These are phyloP conservation scores for Xanthoconium separans DNA, from an alignment of 1,284 basidiomycete genomes.

Conservation along the genomic window DNA sequence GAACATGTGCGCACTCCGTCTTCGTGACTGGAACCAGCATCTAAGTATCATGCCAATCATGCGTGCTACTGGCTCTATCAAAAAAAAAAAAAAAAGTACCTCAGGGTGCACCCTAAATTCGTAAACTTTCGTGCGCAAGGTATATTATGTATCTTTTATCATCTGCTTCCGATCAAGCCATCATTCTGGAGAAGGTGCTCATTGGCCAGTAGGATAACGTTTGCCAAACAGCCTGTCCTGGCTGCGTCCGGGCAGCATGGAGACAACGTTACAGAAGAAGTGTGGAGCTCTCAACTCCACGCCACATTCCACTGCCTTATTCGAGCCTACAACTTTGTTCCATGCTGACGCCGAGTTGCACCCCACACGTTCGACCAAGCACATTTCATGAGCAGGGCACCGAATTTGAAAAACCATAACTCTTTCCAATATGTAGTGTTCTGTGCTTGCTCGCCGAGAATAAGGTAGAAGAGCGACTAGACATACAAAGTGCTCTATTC, in stretches of 20 bases:
- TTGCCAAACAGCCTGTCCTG: slow-evolving; percentile 15
- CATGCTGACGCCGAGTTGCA: slow-evolving; percentile 1
- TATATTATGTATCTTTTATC: slow-evolving; percentile 33
- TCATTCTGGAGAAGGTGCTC: slow-evolving; percentile 9
- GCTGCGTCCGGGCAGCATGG: slow-evolving; percentile 21
- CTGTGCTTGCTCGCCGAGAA: not conserved
- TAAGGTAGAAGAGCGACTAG: not conserved
- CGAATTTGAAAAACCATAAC: slow-evolving; percentile 31
- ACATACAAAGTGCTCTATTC: not conserved
- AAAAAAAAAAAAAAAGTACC: slow-evolving; percentile 4
- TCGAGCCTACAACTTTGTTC: slow-evolving; percentile 16
- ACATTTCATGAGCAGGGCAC: slow-evolving; percentile 10
- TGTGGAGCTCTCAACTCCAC: slow-evolving; percentile 17
- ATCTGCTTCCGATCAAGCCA: slow-evolving; percentile 31
- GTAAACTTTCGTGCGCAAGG: slow-evolving; percentile 23
- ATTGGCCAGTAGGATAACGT: slow-evolving; percentile 22
- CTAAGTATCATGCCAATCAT: slow-evolving; percentile 11
- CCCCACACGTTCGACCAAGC: slow-evolving; percentile 9
- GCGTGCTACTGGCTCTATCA: slow-evolving; percentile 5
- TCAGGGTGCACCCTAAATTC: slow-evolving; percentile 34
- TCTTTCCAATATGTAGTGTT: slow-evolving; percentile 9
- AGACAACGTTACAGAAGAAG: slow-evolving; percentile 25
- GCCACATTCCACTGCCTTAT: slow-evolving; percentile 5
- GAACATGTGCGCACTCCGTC: slow-evolving; percentile 7
- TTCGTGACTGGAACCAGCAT: slow-evolving; percentile 7